Evolutionary conservation across 2,329 filamentous ascomycete genomes (phyloP).

Genomic region (Aspergillus sp.): DNA sequence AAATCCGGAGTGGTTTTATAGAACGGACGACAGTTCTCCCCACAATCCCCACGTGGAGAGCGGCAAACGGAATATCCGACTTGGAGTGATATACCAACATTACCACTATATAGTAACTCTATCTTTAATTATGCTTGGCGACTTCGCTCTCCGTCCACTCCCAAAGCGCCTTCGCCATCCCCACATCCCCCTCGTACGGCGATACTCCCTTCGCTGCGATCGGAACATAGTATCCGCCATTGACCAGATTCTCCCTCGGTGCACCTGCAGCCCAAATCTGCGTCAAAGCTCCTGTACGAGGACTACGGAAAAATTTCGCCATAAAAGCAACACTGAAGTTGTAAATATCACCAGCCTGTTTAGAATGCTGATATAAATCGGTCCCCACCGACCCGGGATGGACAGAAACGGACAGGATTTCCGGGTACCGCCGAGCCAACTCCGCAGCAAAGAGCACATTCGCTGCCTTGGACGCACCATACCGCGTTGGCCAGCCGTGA

Average conservation of each 20-base stretch:
- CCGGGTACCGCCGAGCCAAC: slow-evolving; percentile 45
- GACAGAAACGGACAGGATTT: slow-evolving; percentile 46
- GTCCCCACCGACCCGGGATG: slow-evolving; percentile 51
- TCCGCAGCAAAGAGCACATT: slow-evolving; percentile 50
- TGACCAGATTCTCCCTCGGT: slow-evolving; percentile 31
- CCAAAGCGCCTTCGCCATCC: slow-evolving; percentile 39
- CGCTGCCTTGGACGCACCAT: slow-evolving; percentile 53
- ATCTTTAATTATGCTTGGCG: neutral
- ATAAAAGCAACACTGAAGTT: slow-evolving; percentile 22
- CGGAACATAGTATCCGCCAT: slow-evolving; percentile 44
- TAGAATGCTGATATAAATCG: slow-evolving; percentile 37
- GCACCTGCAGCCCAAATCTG: slow-evolving; percentile 43
- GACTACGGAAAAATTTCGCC: slow-evolving; percentile 30
- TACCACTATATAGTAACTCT: neutral
- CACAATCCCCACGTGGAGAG: slow-evolving; percentile 16
- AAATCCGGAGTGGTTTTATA: neutral
- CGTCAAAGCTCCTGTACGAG: slow-evolving; percentile 40
- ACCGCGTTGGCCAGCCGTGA: slow-evolving; percentile 46
- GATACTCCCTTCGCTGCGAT: slow-evolving; percentile 34
- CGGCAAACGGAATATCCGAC: slow-evolving; percentile 16
- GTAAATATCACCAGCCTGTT: slow-evolving; percentile 23
- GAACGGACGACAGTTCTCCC: slow-evolving; percentile 5
- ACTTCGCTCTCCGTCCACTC: slow-evolving; percentile 45
- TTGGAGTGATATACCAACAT: no score
- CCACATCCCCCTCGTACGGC: slow-evolving; percentile 30